Base-by-base conservation (phyloP, 495 filamentous ascomycete genomes). In the Trichocladium uniseriatum region DNA sequence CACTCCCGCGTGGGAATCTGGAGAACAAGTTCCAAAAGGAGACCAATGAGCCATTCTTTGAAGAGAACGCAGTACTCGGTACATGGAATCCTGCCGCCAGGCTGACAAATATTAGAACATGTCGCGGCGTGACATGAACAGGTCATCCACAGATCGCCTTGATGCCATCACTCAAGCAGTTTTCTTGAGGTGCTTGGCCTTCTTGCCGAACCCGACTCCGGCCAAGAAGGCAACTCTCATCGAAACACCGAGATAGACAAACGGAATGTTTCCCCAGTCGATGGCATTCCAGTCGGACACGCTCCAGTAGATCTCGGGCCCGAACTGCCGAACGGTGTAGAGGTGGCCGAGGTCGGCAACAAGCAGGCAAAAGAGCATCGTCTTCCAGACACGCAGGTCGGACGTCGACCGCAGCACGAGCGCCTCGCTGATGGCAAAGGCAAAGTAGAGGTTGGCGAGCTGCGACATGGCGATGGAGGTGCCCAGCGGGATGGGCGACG, bases 331-430 rank as follows among this genome's bases (percentile, higher is more conserved):
- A 16, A 85, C 62, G 7, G 74, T 75, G 56, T 77, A 80, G 27
- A 87, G 66, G 60, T 87, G 83, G 2, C 83, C 83, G 21, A 85
- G 57, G 60, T 87, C 83, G 14, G 79, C 83, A 5, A 86, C 56
- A 32, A 86, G 67, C 40, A 86, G 53, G 37, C 72, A 77, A 41
- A 80, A 65, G 2, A 87, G 62, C 5, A 87, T 63, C 7, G 71
- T 69, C 40, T 69, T 71, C 83, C 83, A 87, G 45, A 87, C 81
- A 5, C 67, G 64, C 6, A 80, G 49, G 59, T 86, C 79, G 16
- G 65, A 63, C 5, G 82, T 80, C 8, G 73, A 63, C 18, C 83
- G 81, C 44, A 87, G 69, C 13, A 86, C 76, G 14, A 86, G 64
- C 2, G 79, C 81, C 63, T 88, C 82, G 61, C 79, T 86, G 38